phyloP scores from a whole-genome alignment of 164 flowering plant species.

The Magnolia kwangsiensis region DNA sequence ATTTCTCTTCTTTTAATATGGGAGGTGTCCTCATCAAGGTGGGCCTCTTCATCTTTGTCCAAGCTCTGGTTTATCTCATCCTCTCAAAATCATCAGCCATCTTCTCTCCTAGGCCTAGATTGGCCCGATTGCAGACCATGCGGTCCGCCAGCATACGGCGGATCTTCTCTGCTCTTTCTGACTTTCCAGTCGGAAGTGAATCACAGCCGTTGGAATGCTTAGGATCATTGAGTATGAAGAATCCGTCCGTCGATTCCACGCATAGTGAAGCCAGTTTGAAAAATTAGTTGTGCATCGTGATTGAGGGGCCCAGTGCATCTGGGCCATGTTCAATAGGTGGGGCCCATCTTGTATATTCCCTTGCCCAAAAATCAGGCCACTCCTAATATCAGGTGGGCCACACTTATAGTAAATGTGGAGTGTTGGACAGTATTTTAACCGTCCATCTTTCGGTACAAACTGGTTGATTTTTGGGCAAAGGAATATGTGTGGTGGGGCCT shows the following conservation, averaged over 20 bases:
- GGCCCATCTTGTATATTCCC: background rate
- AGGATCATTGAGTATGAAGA: background rate
- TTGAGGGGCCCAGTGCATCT: too few species aligned
- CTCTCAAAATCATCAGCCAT: conserved; percentile 41
- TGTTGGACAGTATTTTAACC: too few species aligned
- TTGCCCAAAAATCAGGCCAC: background rate
- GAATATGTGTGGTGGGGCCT: too few species aligned
- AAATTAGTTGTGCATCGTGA: too few species aligned
- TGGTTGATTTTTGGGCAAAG: too few species aligned
- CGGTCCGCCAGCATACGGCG: conserved; percentile 40
- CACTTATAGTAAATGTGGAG: too few species aligned
- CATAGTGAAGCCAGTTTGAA: background rate
- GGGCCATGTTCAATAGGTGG: background rate
- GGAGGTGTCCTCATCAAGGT: conserved; percentile 37
- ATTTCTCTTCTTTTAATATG: background rate
- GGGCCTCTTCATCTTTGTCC: conserved; percentile 42
- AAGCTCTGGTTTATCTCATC: conserved; percentile 50
- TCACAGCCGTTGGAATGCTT: background rate
- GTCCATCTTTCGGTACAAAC: too few species aligned
- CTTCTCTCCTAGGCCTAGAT: conserved; percentile 33
- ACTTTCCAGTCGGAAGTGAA: conserved; percentile 26
- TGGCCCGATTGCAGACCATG: conserved; percentile 32
- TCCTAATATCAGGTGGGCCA: too few species aligned
- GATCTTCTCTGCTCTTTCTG: conserved; percentile 40
- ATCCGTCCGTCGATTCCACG: background rate